Evolutionary conservation across 495 filamentous ascomycete species (phyloP), one percentile per base, ranked within the genome.

Genomic region (Pyronema domesticum): DNA sequence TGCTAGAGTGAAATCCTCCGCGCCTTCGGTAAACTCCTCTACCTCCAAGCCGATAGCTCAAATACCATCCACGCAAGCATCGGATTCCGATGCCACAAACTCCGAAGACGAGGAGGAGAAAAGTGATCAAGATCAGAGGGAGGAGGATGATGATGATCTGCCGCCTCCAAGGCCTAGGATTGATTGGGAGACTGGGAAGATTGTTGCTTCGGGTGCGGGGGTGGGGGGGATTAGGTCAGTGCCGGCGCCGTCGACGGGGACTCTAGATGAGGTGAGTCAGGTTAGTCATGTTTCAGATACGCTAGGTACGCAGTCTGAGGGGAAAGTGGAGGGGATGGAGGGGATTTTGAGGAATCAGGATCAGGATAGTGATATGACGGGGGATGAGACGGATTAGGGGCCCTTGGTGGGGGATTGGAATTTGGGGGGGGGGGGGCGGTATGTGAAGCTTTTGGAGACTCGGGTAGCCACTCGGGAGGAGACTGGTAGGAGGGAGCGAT

Each of bases 121-220:
- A 37, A 64, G 60, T 1, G 65, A 67, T n/a, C 49, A 30, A 30
- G 1, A 30, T 30, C 23, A 30, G 5, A 30, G 23, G 64, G 56
- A 62, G 9, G 67, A 68, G 6, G 65, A 69, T 15, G 67, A 68
- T 15, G 58, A 55, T 17, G 67, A 64, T 30, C 55, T 65, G 3
- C 62, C 61, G 3, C 61, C 62, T 10, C 34, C 61, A 6, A 65
- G 62, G 46, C 60, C 45, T 10, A 50, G 58, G 34, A 59, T 57
- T 14, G 53, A 43, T 17, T 53, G 18, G 45, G 17, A 10, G 45
- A 19, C 45, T 1, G 9, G 9, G 13, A 19, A 14, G 10, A 3
- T 17, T 11, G 3, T 19, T 47, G 14, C 23, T 3, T 19, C 15
- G 3, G 14, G 13, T 2, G 3, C 45, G 1, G 45, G 14, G 3